These are phyloP conservation scores for Funneliformis caledonium DNA, from an alignment of 371 early-diverging fungal species.

Conservation along the genomic window DNA sequence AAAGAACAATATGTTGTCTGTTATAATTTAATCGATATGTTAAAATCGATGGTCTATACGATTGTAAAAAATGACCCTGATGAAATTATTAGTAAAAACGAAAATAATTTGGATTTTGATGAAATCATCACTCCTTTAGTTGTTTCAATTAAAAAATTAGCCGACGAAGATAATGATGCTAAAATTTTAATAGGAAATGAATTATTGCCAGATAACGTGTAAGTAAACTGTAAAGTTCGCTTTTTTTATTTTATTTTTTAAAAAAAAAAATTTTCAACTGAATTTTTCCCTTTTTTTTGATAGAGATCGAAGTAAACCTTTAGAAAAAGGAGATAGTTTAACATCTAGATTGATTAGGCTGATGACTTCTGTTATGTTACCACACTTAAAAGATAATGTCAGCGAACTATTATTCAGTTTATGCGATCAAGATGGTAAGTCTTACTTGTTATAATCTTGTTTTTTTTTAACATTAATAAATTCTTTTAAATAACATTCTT, in stretches of 20 bases:
- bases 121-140: conserved; percentile 71
- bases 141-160: conserved; percentile 48
- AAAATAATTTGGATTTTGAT: conserved; percentile 56
- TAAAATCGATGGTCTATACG: conserved; percentile 18
- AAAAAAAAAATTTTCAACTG: background rate
- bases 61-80: conserved; percentile 36
- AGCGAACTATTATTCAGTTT: conserved; percentile 77
- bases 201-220: conserved; percentile 70
- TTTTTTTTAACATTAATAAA: background rate
- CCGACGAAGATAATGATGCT: conserved; percentile 53
- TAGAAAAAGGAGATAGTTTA: conserved; percentile 71
- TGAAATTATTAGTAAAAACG: conserved; percentile 36
- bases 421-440: conserved; percentile 79
- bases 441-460: background rate
- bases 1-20: conserved; percentile 28
- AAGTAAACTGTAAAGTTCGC: conserved; percentile 41
- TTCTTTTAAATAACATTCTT: conserved; percentile 1
- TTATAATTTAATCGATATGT: conserved; percentile 37
- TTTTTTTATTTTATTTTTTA: background rate
- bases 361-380: conserved; percentile 72
- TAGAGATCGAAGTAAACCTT: conserved; percentile 75
- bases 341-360: conserved; percentile 72
- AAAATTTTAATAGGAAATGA: conserved; percentile 46
- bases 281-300: background rate
- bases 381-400: conserved; percentile 67